Base-by-base conservation (phyloP, 305 asterid species). In the Rubia peregrina region DNA sequence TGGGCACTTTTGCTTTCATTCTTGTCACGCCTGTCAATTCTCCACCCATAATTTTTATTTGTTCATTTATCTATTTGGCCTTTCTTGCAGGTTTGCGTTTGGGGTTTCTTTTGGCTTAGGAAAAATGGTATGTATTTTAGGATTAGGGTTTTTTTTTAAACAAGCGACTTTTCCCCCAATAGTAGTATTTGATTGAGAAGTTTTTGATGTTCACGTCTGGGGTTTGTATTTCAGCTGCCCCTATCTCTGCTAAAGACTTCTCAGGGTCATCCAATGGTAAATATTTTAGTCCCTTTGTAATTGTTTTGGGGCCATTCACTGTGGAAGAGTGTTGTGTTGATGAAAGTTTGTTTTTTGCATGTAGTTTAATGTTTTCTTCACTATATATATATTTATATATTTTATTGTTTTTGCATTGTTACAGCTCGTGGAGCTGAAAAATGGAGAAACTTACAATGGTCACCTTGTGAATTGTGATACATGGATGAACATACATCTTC, bases 401-500 rank as follows among this genome's bases (percentile, higher is more conserved):
- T 30, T 1, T 30, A n/a, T 2, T 26, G 30, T 33, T 49, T 65
- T 75, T 72, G 9, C 65, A 41, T 61, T 57, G 22, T 65, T 36
- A 75, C 85, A 92, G 98, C 76, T 93, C 78, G 97, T 89, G 80
- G 97, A 90, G 75, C 95, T 93, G 48, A 90, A 90, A 81, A 90
- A 90, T 75, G 97, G 98, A 71, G 98, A 93, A 79, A 93, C 98
- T 5, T 93, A 90, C 84, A 90, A 93, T 5, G 98, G 98, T 40
- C 98, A 93, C 80, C 78, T 93, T 87, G 97, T 90, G 66, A 91
- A 93, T 78, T 93, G 96, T 60, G 98, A 93, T 73, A 93, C 98
- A 46, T 93, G 98, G 97, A 90, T 90, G 97, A 93, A 93, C 80
- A 89, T 93, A 81, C 97, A 89, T 88, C 96, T 93, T 38, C 97